These are phyloP conservation scores for Penicillium odoratum DNA, from an alignment of 495 filamentous ascomycete genomes.

Conservation along the genomic window DNA sequence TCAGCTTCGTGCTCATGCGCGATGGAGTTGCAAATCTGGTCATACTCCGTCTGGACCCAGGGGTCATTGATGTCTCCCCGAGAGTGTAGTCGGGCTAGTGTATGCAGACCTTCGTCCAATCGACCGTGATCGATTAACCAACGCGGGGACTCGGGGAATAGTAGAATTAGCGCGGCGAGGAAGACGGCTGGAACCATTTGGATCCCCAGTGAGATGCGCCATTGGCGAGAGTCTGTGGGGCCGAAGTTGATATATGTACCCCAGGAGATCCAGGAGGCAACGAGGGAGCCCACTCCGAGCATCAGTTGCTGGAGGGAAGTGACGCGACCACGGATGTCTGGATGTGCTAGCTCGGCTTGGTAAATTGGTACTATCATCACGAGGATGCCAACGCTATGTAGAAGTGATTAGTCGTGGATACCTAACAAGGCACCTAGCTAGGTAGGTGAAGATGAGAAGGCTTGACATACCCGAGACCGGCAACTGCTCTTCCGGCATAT, in stretches of 20 bases:
- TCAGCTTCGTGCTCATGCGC: constrained; percentile 48
- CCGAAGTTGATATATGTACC: constrained; percentile 41
- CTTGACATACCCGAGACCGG: constrained; percentile 16
- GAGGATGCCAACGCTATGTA: constrained; percentile 51
- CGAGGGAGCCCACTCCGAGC: constrained; percentile 21
- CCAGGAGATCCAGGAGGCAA: constrained; percentile 23
- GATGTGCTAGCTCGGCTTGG: constrained; percentile 25
- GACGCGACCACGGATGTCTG: constrained; percentile 22
- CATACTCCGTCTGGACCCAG: constrained; percentile 64
- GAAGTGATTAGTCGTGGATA: neutral
- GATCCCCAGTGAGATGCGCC: constrained; percentile 44
- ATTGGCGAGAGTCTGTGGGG: constrained; percentile 35
- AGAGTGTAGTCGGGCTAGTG: constrained; percentile 59
- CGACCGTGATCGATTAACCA: constrained; percentile 48
- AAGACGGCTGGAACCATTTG: constrained; percentile 58
- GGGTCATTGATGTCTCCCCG: constrained; percentile 56
- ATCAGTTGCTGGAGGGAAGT: constrained; percentile 26
- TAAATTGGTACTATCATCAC: constrained; percentile 35
- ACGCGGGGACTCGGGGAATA: constrained; percentile 52
- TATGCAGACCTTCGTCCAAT: constrained; percentile 53
- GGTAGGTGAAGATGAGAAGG: neutral
- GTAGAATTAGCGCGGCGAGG: constrained; percentile 58
- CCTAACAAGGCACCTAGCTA: too few species aligned
- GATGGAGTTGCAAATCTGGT: constrained; percentile 49
- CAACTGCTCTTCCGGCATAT: constrained; percentile 24